A percentile compares a stretch with the other conserved stretches of the same genome.
These are phyloP conservation scores for Penium margaritaceum DNA, from an alignment of 139 green algal species.

Conservation along the genomic window DNA sequence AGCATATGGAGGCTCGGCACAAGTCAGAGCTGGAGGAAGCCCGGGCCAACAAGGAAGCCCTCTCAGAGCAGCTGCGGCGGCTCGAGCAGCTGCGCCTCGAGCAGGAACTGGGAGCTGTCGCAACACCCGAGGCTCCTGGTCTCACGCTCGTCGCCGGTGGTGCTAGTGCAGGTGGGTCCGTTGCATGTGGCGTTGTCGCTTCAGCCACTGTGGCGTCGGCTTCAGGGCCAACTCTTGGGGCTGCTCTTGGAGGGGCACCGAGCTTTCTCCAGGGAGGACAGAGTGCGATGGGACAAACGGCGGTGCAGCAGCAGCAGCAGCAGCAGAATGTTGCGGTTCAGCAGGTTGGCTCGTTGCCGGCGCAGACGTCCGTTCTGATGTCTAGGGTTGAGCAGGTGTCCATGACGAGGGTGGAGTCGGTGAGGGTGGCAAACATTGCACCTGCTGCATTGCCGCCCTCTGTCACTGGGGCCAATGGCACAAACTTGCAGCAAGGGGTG, in stretches of 20 bases:
- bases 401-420: constrained; percentile 1
- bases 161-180: neutral
- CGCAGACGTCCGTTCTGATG: neutral
- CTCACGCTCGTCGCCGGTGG: neutral
- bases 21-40: constrained; percentile 1
- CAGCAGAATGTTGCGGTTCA: too few relatives aligned
- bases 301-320: too few relatives aligned
- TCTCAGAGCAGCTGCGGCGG: too few relatives aligned
- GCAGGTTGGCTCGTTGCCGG: too few relatives aligned
- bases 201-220: neutral
- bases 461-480: too few relatives aligned
- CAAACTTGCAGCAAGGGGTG: too few relatives aligned
- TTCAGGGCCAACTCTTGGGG: too few relatives aligned
- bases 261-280: too few relatives aligned
- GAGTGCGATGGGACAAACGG: too few relatives aligned
- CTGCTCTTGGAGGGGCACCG: too few relatives aligned
- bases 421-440: neutral
- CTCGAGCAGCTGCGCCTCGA: too few relatives aligned
- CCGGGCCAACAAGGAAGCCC: neutral
- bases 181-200: neutral
- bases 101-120: neutral
- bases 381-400: constrained; percentile 5
- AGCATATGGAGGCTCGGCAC: neutral
- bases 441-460: neutral
- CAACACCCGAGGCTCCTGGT: neutral